Percentiles rank a stretch among this genome's conserved stretches.
phyloP scores from a whole-genome alignment of 768 basidiomycete genomes.

The Lentinula detonsa region DNA sequence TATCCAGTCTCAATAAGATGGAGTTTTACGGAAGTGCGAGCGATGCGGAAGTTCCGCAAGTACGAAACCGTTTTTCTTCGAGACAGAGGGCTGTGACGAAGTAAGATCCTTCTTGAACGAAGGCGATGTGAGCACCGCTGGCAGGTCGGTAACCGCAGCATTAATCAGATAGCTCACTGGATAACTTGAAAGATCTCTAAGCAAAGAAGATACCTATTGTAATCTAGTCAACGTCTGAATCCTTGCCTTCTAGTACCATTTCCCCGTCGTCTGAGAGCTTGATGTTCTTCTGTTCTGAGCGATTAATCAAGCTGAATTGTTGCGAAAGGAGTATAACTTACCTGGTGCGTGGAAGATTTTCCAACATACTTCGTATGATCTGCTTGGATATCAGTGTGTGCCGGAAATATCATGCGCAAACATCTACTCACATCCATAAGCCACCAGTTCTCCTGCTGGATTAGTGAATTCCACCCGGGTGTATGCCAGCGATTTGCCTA shows the following conservation, averaged over 20 bases:
- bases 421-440: constrained; percentile 65
- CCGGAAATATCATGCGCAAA: neutral
- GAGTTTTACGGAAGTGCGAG: too few species aligned
- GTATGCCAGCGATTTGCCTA: constrained; percentile 77
- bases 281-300: constrained; percentile 52
- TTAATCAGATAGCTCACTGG: too few species aligned
- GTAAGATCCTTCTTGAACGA: too few species aligned
- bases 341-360: constrained; percentile 47
- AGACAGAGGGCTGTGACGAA: too few species aligned
- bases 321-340: constrained; percentile 17
- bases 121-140: too few species aligned
- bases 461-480: constrained; percentile 75
- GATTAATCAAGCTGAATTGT: neutral
- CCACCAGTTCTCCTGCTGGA: constrained; percentile 60
- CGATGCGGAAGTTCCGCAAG: too few species aligned
- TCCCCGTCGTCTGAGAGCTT: constrained; percentile 79
- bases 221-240: constrained; percentile 25
- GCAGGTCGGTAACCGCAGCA: too few species aligned
- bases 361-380: constrained; percentile 87
- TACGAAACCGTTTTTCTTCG: too few species aligned
- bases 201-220: too few species aligned
- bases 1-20: too few species aligned
- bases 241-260: constrained; percentile 57
- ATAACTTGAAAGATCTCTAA: too few species aligned
- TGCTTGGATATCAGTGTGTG: constrained; percentile 19